Conservation (phyloP, 176 grass and related monocot species). For the Neostapfia colusana region DNA sequence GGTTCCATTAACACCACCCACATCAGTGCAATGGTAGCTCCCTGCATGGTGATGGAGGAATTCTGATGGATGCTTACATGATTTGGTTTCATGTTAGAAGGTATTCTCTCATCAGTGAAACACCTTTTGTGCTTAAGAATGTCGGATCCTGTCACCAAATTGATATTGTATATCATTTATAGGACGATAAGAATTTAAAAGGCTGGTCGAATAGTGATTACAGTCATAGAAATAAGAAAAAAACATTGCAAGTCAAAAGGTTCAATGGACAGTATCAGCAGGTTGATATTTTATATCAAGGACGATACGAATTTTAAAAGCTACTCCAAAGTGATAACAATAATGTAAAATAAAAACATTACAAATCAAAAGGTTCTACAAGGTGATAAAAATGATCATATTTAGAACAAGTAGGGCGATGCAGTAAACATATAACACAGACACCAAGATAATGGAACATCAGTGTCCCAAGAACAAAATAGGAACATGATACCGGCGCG, state of each 20-base stretch:
- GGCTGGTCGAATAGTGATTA: not conserved
- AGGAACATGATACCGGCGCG: constrained; percentile 11
- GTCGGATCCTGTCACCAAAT: constrained; percentile 49
- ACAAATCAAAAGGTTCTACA: too few species aligned
- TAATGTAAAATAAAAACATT: too few species aligned
- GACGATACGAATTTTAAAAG: too few species aligned
- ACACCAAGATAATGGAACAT: constrained; percentile 35
- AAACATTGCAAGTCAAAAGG: not conserved
- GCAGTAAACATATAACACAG: constrained; percentile 22
- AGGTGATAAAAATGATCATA: not conserved
- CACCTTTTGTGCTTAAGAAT: constrained; percentile 44
- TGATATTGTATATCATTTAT: not conserved
- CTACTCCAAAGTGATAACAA: too few species aligned
- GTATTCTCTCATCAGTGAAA: constrained; percentile 26
- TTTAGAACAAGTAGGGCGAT: constrained; percentile 10
- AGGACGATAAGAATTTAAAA: constrained; percentile 6
- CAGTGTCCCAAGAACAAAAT: constrained; percentile 8
- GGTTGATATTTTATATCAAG: too few species aligned
- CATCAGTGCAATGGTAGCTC: constrained; percentile 31
- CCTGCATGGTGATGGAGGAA: constrained; percentile 27
- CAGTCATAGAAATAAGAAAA: not conserved
- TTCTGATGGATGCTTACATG: constrained; percentile 24
- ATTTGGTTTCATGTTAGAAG: constrained; percentile 15
- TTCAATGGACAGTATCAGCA: not conserved
- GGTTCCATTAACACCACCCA: constrained; percentile 54